Percentiles rank a stretch among this genome's conserved stretches.
Evolutionary conservation across 805 yeast species (phyloP).

Genomic region (Barnettozyma vustinii): DNA sequence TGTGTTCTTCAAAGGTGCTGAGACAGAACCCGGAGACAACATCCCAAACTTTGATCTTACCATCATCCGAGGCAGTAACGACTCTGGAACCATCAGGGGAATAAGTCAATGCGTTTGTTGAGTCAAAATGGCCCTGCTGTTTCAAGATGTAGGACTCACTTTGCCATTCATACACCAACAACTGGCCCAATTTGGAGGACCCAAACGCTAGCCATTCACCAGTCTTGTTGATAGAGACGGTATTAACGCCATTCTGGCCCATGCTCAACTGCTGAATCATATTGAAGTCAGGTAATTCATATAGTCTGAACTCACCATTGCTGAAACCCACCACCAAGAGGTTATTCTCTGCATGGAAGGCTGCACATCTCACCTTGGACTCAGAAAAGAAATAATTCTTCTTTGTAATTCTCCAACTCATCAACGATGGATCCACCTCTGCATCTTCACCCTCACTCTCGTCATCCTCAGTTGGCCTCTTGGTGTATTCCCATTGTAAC

Average conservation of each 20-base stretch:
- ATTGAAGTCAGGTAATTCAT: conserved; percentile 78
- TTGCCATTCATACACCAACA: conserved; percentile 97
- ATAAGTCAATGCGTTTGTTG: conserved; percentile 76
- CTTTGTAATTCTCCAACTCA: conserved; percentile 78
- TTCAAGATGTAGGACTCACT: conserved; percentile 91
- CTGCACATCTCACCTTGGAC: conserved; percentile 69
- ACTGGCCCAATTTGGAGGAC: conserved; percentile 83
- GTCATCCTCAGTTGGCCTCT: conserved; percentile 43
- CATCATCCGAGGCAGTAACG: conserved; percentile 95
- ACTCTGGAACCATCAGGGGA: conserved; percentile 93
- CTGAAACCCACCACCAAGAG: conserved; percentile 83
- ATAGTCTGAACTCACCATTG: conserved; percentile 86
- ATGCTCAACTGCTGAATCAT: conserved; percentile 82
- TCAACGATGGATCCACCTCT: conserved; percentile 33
- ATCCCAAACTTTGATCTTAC: conserved; percentile 96
- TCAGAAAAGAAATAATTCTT: conserved; percentile 70
- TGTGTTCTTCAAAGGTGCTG: conserved; percentile 87
- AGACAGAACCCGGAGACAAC: conserved; percentile 86
- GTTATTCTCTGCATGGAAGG: conserved; percentile 71
- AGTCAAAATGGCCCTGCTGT: conserved; percentile 96
- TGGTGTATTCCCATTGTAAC: conserved; percentile 84
- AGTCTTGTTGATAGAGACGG: conserved; percentile 68
- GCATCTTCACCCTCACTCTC: conserved; percentile 40
- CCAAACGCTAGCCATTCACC: conserved; percentile 99
- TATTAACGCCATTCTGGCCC: conserved; percentile 86